phyloP scores from a whole-genome alignment of 2,329 filamentous ascomycete species.

The Niveomyces coronatus region DNA sequence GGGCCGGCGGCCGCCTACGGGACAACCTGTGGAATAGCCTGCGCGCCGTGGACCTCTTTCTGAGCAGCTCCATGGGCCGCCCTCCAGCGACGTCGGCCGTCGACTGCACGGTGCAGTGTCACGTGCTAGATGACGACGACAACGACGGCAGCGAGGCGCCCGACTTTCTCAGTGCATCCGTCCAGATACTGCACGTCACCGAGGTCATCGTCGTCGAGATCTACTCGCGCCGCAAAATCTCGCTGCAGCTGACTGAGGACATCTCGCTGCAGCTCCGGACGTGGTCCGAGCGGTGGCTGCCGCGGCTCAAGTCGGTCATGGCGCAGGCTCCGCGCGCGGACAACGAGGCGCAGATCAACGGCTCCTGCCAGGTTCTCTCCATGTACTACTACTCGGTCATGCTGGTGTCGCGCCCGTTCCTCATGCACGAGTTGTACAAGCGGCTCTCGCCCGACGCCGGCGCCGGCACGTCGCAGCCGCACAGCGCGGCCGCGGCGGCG shows the following conservation, averaged over 20 bases:
- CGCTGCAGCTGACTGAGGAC: conserved; percentile 40
- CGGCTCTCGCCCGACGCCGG: conserved; percentile 24
- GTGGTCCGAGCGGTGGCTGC: conserved; percentile 40
- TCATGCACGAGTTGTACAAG: conserved; percentile 44
- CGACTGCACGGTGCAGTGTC: conserved; percentile 43
- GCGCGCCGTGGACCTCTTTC: conserved; percentile 39
- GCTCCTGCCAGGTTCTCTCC: conserved; percentile 40
- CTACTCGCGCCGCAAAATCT: conserved; percentile 43
- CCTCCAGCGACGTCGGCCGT: conserved; percentile 43
- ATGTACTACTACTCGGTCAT: conserved; percentile 50
- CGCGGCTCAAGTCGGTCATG: conserved; percentile 30
- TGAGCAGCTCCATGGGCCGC: conserved; percentile 44
- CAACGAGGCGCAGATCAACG: conserved; percentile 25
- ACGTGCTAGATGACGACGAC: conserved; percentile 22
- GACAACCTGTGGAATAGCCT: conserved; percentile 45
- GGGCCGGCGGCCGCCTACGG: conserved; percentile 30
- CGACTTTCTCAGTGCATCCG: conserved; percentile 40
- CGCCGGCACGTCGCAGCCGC: no score
- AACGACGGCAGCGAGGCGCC: conserved; percentile 28
- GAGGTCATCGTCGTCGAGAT: conserved; percentile 41
- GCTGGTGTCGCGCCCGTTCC: conserved; percentile 43
- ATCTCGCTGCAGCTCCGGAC: conserved; percentile 42
- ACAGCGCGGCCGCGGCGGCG: conserved; percentile 10
- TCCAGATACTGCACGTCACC: conserved; percentile 41
- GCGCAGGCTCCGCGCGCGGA: conserved; percentile 13